Evolutionary conservation across 257 asterid species (phyloP).

Genomic region (Solanum medicagineum): DNA sequence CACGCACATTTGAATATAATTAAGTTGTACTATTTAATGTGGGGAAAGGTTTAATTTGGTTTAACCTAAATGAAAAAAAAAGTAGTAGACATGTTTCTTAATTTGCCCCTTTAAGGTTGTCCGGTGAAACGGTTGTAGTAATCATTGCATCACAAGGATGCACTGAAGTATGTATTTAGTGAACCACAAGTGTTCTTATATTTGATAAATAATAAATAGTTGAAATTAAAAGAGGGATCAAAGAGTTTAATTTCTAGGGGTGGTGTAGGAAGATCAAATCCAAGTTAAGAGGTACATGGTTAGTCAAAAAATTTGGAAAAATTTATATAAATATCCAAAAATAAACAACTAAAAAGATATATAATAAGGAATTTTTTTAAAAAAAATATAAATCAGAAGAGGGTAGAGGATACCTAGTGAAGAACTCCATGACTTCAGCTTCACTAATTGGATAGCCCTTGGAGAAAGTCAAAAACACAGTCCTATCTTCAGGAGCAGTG

Average conservation of each 20-base stretch:
- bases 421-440: constrained; percentile 44
- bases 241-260: not conserved
- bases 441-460: constrained; percentile 52
- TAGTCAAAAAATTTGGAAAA: not conserved
- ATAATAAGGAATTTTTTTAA: not conserved
- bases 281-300: not conserved
- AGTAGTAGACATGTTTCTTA: not conserved
- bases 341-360: not conserved
- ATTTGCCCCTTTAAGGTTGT: not conserved
- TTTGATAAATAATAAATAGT: not conserved
- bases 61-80: not conserved
- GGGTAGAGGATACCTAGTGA: constrained; percentile 31
- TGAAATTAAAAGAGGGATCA: not conserved
- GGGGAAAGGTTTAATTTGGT: not conserved
- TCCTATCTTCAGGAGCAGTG: constrained; percentile 42
- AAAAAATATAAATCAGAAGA: not conserved
- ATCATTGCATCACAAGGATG: not conserved
- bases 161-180: not conserved
- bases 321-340: not conserved
- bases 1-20: not conserved
- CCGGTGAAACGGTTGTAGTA: not conserved
- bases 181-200: not conserved
- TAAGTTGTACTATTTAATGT: not conserved
- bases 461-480: constrained; percentile 67
- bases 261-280: not conserved